phyloP scores from a whole-genome alignment of 106 monocot genomes.

The Platanthera zijinensis region DNA sequence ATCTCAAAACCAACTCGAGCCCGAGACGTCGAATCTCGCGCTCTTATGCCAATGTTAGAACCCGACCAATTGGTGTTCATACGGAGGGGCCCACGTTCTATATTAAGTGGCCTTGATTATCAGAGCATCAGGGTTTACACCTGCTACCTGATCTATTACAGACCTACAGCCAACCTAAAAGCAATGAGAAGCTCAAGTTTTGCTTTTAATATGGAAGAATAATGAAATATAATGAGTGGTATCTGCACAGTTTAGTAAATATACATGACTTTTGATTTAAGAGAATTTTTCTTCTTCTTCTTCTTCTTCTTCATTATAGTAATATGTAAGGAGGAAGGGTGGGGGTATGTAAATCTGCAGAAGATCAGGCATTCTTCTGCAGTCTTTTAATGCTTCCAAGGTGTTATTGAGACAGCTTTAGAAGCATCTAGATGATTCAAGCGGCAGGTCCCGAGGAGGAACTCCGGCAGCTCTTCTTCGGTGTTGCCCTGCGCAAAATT shows the following conservation, averaged over 20 bases:
- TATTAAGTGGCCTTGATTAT: no score
- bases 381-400: conserved; percentile 11
- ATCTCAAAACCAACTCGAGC: no score
- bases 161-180: neutral
- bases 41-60: no score
- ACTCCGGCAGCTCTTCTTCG: conserved; percentile 71
- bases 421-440: conserved; percentile 72
- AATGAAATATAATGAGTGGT: conserved; percentile 2
- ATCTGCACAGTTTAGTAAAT: conserved; percentile 4
- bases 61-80: no score
- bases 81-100: no score
- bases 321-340: neutral
- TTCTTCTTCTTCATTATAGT: no score
- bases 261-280: neutral
- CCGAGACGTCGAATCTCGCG: no score
- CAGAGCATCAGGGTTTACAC: no score
- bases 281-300: neutral
- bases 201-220: neutral
- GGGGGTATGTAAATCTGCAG: neutral
- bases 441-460: conserved; percentile 75
- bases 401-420: conserved; percentile 34
- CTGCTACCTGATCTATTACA: no score
- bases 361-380: neutral
- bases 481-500: conserved; percentile 48
- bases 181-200: neutral